Evolutionary conservation across 106 monocot species (phyloP).

Genomic region (Narthecium ossifragum): DNA sequence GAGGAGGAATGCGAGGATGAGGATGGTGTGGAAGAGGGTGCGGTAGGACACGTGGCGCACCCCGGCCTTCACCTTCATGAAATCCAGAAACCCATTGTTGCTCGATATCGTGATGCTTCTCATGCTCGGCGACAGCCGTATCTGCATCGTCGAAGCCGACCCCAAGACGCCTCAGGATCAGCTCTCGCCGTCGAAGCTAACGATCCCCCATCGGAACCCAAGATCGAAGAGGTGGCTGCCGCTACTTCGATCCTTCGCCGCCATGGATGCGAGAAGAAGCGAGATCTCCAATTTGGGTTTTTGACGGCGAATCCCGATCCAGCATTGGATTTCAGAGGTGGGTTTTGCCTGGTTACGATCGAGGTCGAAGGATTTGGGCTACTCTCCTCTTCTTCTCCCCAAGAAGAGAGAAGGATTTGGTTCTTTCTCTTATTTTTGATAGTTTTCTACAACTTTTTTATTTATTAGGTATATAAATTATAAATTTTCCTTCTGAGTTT

Average conservation of each 20-base stretch:
- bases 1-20: constrained; percentile 52
- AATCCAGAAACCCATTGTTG: constrained; percentile 67
- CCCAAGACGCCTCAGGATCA: constrained; percentile 2
- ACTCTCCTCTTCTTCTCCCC: no score
- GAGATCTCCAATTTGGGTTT: constrained; percentile 16
- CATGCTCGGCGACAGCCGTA: constrained; percentile 95
- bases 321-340: constrained; percentile 37
- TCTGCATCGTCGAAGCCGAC: constrained; percentile 77
- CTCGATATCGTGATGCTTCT: constrained; percentile 92
- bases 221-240: no score
- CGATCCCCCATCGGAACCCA: no score
- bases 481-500: no score
- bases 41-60: constrained; percentile 63
- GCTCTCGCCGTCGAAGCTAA: no score
- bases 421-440: neutral
- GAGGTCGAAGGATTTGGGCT: constrained; percentile 1
- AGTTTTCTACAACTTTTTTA: no score
- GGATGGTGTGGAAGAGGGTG: constrained; percentile 62
- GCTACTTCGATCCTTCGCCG: no score
- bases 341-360: neutral
- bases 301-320: constrained; percentile 22
- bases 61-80: constrained; percentile 79
- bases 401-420: neutral
- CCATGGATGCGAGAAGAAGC: no score
- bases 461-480: no score